Percentiles rank a stretch among this genome's conserved stretches.
These are phyloP conservation scores for Myxozyma neotropica DNA, from an alignment of 805 yeast species.

Conservation along the genomic window DNA sequence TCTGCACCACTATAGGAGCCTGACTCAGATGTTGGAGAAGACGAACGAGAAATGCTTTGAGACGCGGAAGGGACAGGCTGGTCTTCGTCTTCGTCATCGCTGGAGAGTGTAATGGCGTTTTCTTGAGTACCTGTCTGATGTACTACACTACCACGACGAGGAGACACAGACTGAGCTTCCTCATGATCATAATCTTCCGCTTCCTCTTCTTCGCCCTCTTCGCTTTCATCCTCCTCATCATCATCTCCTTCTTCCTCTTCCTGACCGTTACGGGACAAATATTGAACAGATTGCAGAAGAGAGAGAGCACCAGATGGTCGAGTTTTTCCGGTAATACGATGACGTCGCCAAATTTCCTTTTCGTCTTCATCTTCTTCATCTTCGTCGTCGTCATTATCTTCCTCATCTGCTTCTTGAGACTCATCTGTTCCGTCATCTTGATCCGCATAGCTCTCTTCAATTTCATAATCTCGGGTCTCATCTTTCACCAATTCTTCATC, in stretches of 20 bases:
- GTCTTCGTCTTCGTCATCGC: slow-evolving; percentile 15
- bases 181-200: slow-evolving; percentile 1
- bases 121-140: background rate
- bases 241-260: background rate
- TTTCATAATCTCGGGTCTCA: background rate
- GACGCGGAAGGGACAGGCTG: no score
- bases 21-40: slow-evolving; percentile 10
- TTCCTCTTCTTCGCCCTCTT: slow-evolving; percentile 4
- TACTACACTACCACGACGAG: background rate
- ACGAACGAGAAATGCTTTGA: background rate
- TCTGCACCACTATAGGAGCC: slow-evolving; percentile 6
- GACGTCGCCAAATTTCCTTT: background rate
- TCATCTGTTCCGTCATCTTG: background rate
- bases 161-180: background rate
- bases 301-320: background rate
- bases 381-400: background rate
- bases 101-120: background rate
- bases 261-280: background rate
- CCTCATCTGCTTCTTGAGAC: background rate
- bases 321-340: background rate
- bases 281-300: background rate
- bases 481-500: background rate
- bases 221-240: background rate
- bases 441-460: background rate
- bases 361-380: background rate